Evolutionary conservation across 2,329 filamentous ascomycete species (phyloP).

Genomic region (Stagonosporopsis chrysanthemi): DNA sequence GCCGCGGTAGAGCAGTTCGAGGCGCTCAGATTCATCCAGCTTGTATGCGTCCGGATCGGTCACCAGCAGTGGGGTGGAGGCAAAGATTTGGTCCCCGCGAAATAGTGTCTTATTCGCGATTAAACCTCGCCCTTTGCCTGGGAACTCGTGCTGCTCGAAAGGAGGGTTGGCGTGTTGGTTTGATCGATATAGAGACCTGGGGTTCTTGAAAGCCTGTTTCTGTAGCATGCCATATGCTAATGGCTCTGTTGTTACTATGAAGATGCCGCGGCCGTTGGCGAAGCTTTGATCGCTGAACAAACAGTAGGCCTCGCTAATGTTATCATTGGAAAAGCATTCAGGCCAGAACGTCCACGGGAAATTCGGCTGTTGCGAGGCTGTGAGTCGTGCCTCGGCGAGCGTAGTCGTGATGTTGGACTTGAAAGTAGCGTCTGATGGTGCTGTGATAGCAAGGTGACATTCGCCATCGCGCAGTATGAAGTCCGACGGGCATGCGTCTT

Average conservation of each 20-base stretch:
- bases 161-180: conserved; percentile 40
- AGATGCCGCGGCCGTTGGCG: conserved; percentile 43
- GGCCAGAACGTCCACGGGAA: conserved; percentile 47
- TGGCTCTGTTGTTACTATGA: conserved; percentile 36
- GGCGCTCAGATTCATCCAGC: conserved; percentile 32
- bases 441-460: conserved; percentile 26
- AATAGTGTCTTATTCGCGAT: conserved; percentile 46
- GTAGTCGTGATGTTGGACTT: conserved; percentile 31
- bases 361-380: conserved; percentile 28
- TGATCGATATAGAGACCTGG: conserved; percentile 24
- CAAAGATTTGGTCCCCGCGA: conserved; percentile 45
- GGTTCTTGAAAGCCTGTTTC: conserved; percentile 40
- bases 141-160: conserved; percentile 41
- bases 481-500: conserved; percentile 36
- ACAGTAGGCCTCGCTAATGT: conserved; percentile 38
- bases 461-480: conserved; percentile 34
- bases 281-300: conserved; percentile 43
- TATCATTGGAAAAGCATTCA: conserved; percentile 40
- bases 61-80: conserved; percentile 43
- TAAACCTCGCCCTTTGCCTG: conserved; percentile 43
- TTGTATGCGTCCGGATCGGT: conserved; percentile 38
- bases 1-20: conserved; percentile 38
- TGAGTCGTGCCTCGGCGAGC: conserved; percentile 33
- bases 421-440: conserved; percentile 22
- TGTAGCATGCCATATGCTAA: conserved; percentile 39